A percentile compares a stretch with the other conserved stretches of the same genome.
Conservation (phyloP, 495 filamentous ascomycete genomes). For the Gamarada debralockiae region DNA sequence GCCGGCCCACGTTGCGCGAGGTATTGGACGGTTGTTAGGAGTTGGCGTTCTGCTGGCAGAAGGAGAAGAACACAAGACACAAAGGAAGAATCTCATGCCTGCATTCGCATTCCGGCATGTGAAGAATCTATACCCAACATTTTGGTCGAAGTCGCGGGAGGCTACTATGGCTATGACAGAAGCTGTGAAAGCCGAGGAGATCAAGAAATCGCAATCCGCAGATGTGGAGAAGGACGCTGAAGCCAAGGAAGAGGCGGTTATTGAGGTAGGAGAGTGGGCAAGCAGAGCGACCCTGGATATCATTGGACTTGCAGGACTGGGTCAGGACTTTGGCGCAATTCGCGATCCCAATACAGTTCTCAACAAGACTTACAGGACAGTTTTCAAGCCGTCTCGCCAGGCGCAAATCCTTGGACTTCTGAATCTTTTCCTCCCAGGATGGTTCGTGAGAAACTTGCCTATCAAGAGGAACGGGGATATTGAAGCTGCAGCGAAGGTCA, state of each 20-base stretch:
- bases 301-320: constrained; percentile 78
- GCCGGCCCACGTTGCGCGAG: constrained; percentile 50
- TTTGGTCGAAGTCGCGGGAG: constrained; percentile 67
- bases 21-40: constrained; percentile 64
- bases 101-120: constrained; percentile 84
- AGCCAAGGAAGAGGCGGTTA: constrained; percentile 40
- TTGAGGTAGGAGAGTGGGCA: constrained; percentile 70
- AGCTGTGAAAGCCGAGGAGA: constrained; percentile 11
- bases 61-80: constrained; percentile 79
- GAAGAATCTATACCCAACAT: constrained; percentile 79
- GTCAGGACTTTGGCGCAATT: constrained; percentile 73
- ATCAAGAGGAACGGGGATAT: constrained; percentile 64
- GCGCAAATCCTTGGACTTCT: constrained; percentile 43
- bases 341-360: constrained; percentile 60
- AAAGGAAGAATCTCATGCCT: constrained; percentile 76
- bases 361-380: constrained; percentile 57
- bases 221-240: constrained; percentile 29
- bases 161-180: constrained; percentile 42
- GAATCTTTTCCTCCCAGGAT: constrained; percentile 41
- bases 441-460: constrained; percentile 53
- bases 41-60: constrained; percentile 78
- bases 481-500: constrained; percentile 43
- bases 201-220: constrained; percentile 34
- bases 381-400: constrained; percentile 45
- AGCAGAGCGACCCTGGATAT: constrained; percentile 80